These are phyloP conservation scores for Alternaria infectoria DNA, from an alignment of 2,329 filamentous ascomycete species.

Conservation along the genomic window DNA sequence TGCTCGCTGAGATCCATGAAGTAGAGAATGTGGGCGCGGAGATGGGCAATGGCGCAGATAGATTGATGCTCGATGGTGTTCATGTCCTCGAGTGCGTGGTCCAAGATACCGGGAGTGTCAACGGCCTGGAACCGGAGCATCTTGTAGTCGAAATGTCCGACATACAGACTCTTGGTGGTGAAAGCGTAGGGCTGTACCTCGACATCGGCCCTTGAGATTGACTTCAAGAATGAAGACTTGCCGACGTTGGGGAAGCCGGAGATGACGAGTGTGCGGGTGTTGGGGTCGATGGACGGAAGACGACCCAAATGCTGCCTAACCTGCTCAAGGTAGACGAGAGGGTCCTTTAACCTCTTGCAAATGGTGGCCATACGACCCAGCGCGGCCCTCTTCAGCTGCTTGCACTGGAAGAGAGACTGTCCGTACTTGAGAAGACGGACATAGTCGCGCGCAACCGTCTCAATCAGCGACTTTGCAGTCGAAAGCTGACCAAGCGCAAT, in stretches of 20 bases:
- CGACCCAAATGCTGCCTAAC: slow-evolving; percentile 95
- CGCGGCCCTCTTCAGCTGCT: slow-evolving; percentile 95
- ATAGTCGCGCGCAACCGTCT: slow-evolving; percentile 95
- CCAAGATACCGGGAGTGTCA: slow-evolving; percentile 97
- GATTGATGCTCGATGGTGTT: slow-evolving; percentile 99
- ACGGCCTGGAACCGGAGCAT: slow-evolving; percentile 89
- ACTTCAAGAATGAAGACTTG: slow-evolving; percentile 94
- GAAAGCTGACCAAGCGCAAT: slow-evolving; percentile 96
- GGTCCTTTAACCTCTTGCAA: slow-evolving; percentile 91
- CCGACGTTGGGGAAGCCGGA: slow-evolving; percentile 93
- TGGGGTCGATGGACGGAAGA: slow-evolving; percentile 97
- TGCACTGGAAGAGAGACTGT: slow-evolving; percentile 91
- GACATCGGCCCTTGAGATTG: slow-evolving; percentile 91
- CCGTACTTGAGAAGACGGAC: slow-evolving; percentile 96
- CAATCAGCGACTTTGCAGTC: slow-evolving; percentile 94
- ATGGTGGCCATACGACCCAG: slow-evolving; percentile 98
- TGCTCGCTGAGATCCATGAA: slow-evolving; percentile 98
- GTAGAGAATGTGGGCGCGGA: slow-evolving; percentile 93
- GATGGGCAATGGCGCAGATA: slow-evolving; percentile 95
- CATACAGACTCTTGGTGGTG: slow-evolving; percentile 96
- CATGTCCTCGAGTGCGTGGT: slow-evolving; percentile 98
- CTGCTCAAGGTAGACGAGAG: slow-evolving; percentile 93
- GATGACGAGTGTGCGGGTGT: slow-evolving; percentile 92
- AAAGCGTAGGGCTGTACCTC: slow-evolving; percentile 98
- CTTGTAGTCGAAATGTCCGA: slow-evolving; percentile 98